Evolutionary conservation across 345 rosid genomes (phyloP).

Genomic region (Populus nigra): DNA sequence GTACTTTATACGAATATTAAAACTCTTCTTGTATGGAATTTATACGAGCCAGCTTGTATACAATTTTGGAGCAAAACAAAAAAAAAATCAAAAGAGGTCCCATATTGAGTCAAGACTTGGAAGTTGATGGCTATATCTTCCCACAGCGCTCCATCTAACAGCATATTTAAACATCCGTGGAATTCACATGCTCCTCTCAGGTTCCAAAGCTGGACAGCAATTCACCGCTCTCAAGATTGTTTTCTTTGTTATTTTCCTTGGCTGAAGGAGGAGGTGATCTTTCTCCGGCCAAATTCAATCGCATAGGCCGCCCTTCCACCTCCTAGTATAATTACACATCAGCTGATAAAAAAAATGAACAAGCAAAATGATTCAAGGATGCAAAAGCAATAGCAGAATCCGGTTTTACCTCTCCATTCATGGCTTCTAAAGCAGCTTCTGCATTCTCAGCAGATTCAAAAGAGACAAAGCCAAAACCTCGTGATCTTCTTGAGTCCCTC

Average conservation of each 20-base stretch:
- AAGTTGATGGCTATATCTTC: neutral
- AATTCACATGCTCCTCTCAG: constrained; percentile 19
- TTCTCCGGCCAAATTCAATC: constrained; percentile 64
- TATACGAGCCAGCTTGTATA: constrained; percentile 2
- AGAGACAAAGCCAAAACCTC: constrained; percentile 83
- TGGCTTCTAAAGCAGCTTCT: constrained; percentile 52
- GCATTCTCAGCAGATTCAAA: constrained; percentile 66
- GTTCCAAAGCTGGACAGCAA: constrained; percentile 46
- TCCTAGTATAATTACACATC: constrained; percentile 43
- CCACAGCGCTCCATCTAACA: neutral
- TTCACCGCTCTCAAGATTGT: constrained; percentile 44
- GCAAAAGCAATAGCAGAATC: neutral
- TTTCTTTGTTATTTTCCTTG: constrained; percentile 21
- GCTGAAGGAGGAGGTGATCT: constrained; percentile 38
- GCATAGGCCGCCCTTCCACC: constrained; percentile 81
- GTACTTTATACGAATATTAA: too few relatives aligned
- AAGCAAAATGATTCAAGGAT: neutral
- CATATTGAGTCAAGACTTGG: neutral
- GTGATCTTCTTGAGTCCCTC: constrained; percentile 66
- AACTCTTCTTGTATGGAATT: constrained; percentile 2
- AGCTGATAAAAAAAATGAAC: neutral
- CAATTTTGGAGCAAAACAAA: neutral
- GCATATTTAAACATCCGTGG: constrained; percentile 3
- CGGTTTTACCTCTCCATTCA: constrained; percentile 77
- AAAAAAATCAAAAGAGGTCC: neutral